These are phyloP conservation scores for Yamadazyma aaseri DNA, from an alignment of 1,139 yeast genomes.

Conservation along the genomic window DNA sequence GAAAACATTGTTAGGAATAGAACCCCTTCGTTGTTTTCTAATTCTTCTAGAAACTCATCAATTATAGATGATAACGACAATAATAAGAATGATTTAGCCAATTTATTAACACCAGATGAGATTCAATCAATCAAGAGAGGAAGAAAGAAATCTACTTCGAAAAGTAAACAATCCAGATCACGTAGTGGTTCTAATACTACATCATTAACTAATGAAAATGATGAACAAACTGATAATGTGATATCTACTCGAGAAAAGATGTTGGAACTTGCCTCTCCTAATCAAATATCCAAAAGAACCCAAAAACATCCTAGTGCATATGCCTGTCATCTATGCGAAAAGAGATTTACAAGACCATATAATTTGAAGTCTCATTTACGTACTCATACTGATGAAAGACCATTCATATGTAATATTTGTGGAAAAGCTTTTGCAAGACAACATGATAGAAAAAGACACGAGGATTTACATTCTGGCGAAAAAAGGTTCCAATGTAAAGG, in stretches of 20 bases:
- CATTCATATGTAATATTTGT: constrained; percentile 81
- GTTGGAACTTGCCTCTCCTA: constrained; percentile 60
- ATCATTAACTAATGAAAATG: constrained; percentile 15
- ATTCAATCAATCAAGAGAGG: constrained; percentile 32
- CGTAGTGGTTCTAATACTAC: constrained; percentile 17
- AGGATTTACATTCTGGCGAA: constrained; percentile 88
- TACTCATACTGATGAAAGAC: constrained; percentile 93
- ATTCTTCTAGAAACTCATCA: constrained; percentile 21
- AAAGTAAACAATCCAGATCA: constrained; percentile 18
- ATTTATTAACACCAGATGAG: constrained; percentile 36
- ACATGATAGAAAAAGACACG: constrained; percentile 92
- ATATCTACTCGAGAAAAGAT: constrained; percentile 53
- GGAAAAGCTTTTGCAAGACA: constrained; percentile 95
- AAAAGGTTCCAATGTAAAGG: constrained; percentile 87
- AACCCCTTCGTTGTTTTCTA: constrained; percentile 47
- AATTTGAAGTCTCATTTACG: constrained; percentile 87
- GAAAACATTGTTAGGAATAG: constrained; percentile 17
- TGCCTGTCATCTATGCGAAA: constrained; percentile 83
- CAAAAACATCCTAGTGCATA: constrained; percentile 80
- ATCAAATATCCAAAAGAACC: constrained; percentile 49
- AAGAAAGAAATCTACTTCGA: constrained; percentile 22
- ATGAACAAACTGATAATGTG: constrained; percentile 16
- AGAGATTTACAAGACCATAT: constrained; percentile 87
- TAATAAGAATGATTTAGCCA: constrained; percentile 6
- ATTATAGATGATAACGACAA: constrained; percentile 8